Evolutionary conservation across 2,329 filamentous ascomycete genomes (phyloP).

Genomic region (Aspergillus spinulosporus): DNA sequence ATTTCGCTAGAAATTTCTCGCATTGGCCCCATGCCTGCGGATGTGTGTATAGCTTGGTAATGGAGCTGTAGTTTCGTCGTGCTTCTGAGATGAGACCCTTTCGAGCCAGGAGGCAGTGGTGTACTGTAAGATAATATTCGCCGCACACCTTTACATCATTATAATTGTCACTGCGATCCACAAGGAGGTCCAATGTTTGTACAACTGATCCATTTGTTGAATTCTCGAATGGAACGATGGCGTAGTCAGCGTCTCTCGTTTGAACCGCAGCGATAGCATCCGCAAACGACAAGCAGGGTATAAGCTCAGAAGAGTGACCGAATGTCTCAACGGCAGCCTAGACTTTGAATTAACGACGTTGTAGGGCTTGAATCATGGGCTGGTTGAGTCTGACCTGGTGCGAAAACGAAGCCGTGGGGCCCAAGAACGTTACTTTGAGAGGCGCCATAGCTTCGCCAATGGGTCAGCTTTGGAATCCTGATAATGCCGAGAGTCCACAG

Average conservation of each 20-base stretch:
- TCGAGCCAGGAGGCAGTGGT: constrained; percentile 75
- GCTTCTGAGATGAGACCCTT: constrained; percentile 27
- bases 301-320: constrained; percentile 33
- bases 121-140: constrained; percentile 83
- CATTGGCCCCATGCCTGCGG: constrained; percentile 96
- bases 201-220: constrained; percentile 91
- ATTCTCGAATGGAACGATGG: constrained; percentile 94
- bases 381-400: constrained; percentile 58
- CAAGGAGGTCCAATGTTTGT: constrained; percentile 84
- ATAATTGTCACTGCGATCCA: constrained; percentile 67
- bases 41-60: constrained; percentile 83
- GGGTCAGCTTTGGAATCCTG: neutral
- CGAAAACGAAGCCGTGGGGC: constrained; percentile 66
- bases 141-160: constrained; percentile 72
- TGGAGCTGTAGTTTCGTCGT: constrained; percentile 51
- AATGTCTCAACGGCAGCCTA: constrained; percentile 59
- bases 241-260: constrained; percentile 61
- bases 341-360: constrained; percentile 20
- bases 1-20: constrained; percentile 66
- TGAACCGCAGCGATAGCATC: constrained; percentile 83
- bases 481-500: no score
- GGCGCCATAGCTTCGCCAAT: constrained; percentile 22
- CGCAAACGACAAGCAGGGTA: constrained; percentile 41
- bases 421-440: constrained; percentile 56
- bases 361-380: constrained; percentile 20